Percentiles rank a stretch among this genome's conserved stretches.
These are phyloP conservation scores for Metschnikowia drakensbergensis DNA, from an alignment of 805 yeast species.

Conservation along the genomic window DNA sequence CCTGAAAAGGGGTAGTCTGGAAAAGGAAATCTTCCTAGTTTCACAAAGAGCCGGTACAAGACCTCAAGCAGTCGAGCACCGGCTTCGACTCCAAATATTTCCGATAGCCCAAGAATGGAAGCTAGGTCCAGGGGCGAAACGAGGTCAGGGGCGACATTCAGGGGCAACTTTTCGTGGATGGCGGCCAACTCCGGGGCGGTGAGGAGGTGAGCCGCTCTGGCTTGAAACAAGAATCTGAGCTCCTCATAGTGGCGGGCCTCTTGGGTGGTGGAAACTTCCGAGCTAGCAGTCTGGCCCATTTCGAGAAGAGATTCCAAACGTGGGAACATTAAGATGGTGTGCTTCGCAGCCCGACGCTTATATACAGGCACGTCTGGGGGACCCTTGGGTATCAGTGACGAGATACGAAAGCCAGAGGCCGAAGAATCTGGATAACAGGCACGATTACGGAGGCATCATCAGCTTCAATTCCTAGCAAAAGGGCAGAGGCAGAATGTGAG, in stretches of 20 bases:
- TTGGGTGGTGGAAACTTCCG: neutral
- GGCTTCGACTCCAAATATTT: neutral
- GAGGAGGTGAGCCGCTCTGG: constrained; percentile 5
- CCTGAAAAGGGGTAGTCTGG: neutral
- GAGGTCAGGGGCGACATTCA: neutral
- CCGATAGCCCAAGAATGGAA: neutral
- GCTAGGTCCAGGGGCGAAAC: neutral
- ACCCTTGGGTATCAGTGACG: too few relatives aligned
- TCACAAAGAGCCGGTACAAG: neutral
- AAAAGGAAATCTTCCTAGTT: neutral
- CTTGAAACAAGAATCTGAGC: constrained; percentile 5
- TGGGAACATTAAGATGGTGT: neutral
- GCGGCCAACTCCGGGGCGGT: constrained; percentile 8
- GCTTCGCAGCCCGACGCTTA: neutral
- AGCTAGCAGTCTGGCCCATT: constrained; percentile 21
- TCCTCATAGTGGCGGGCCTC: neutral
- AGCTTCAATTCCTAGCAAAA: too few relatives aligned
- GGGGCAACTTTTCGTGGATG: constrained; percentile 2
- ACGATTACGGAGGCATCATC: too few relatives aligned
- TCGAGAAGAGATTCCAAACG: neutral
- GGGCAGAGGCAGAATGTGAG: too few relatives aligned
- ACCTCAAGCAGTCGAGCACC: neutral
- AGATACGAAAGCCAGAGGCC: too few relatives aligned
- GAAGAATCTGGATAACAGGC: too few relatives aligned
- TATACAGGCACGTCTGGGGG: neutral